Percentiles rank a stretch among this genome's conserved stretches.
Evolutionary conservation across 768 basidiomycete species (phyloP).

Genomic region (Amanita jacksonii): DNA sequence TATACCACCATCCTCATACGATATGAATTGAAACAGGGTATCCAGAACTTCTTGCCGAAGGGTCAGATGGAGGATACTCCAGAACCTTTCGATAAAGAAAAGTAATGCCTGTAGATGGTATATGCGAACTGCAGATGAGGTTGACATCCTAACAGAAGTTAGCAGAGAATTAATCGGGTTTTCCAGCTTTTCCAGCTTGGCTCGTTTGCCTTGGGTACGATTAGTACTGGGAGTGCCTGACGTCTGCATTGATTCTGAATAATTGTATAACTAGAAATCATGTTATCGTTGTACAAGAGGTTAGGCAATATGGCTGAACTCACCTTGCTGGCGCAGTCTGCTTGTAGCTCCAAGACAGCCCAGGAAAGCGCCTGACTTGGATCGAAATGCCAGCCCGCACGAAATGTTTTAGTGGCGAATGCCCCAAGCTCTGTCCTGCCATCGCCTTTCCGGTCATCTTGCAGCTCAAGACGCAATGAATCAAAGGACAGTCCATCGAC

Average conservation of each 20-base stretch:
- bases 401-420: constrained; percentile 59
- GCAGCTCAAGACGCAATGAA: constrained; percentile 47
- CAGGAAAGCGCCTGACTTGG: constrained; percentile 63
- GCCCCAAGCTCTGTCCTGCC: constrained; percentile 20
- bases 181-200: constrained; percentile 44
- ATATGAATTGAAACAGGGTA: constrained; percentile 49
- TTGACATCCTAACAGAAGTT: constrained; percentile 30
- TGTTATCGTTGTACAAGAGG: too few species aligned
- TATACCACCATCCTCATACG: constrained; percentile 49
- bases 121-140: constrained; percentile 23
- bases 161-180: constrained; percentile 54
- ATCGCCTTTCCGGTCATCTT: constrained; percentile 13
- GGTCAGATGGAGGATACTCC: constrained; percentile 48
- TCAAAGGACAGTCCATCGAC: constrained; percentile 58
- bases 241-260: constrained; percentile 47
- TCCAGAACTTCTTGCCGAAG: constrained; percentile 49
- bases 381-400: constrained; percentile 67
- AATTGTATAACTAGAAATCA: constrained; percentile 43
- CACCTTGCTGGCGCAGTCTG: constrained; percentile 68
- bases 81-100: constrained; percentile 78
- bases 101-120: constrained; percentile 69
- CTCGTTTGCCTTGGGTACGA: constrained; percentile 37
- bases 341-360: constrained; percentile 71
- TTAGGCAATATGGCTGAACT: too few species aligned
- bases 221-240: constrained; percentile 14